Evolutionary conservation across 805 yeast species (phyloP).

Genomic region (Vanderwaltozyma yarrowii): DNA sequence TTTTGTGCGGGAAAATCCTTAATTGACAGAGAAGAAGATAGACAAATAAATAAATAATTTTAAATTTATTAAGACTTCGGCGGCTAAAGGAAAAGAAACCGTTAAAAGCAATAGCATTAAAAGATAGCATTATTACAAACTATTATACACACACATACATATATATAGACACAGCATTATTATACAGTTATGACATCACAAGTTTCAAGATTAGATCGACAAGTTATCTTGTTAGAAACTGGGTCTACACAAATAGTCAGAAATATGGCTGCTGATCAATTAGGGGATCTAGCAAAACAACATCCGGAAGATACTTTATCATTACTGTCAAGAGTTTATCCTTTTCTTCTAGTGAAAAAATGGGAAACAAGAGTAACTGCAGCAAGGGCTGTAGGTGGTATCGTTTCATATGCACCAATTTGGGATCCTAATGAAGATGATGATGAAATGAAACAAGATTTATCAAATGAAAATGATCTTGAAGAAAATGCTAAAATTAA

Average conservation of each 20-base stretch:
- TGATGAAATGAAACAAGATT: conserved; percentile 5
- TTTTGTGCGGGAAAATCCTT: too few relatives aligned
- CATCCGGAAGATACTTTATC: conserved; percentile 90
- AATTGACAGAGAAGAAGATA: too few relatives aligned
- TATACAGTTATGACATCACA: conserved; percentile 23
- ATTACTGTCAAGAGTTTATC: conserved; percentile 79
- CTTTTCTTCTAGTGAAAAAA: conserved; percentile 67
- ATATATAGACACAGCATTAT: too few relatives aligned
- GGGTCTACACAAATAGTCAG: conserved; percentile 92
- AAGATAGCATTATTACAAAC: too few relatives aligned
- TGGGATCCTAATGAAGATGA: conserved; percentile 75
- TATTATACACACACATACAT: too few relatives aligned
- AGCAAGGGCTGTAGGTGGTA: conserved; percentile 90
- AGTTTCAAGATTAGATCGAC: conserved; percentile 36
- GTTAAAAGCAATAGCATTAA: background rate
- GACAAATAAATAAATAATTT: too few relatives aligned
- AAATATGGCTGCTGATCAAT: conserved; percentile 94
- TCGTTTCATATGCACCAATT: conserved; percentile 59
- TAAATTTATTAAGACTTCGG: background rate
- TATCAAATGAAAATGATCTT: conserved; percentile 8
- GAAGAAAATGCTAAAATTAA: conserved; percentile 25
- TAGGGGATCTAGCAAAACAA: conserved; percentile 84
- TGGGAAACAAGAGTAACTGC: conserved; percentile 98
- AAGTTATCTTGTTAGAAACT: conserved; percentile 58
- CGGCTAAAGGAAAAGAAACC: background rate